These are phyloP conservation scores for Botrytis hyacinthi DNA, from an alignment of 2,329 filamentous ascomycete genomes.

Conservation along the genomic window DNA sequence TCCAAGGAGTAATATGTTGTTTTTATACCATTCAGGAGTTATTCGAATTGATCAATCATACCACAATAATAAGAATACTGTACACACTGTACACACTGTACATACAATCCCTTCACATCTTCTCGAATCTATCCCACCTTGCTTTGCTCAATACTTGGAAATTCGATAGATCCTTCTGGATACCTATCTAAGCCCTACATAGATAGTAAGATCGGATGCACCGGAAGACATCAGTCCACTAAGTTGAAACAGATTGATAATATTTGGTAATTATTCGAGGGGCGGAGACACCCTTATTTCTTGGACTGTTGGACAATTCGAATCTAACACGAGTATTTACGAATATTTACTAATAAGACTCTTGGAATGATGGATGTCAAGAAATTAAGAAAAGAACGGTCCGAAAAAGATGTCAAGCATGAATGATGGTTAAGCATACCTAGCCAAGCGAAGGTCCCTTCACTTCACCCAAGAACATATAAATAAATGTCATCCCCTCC, in stretches of 20 bases:
- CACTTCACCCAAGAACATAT: background rate
- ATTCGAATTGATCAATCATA: background rate
- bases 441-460: conserved; percentile 2
- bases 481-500: background rate
- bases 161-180: background rate
- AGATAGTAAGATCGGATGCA: background rate
- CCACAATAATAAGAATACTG: no score
- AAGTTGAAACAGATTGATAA: background rate
- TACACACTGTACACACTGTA: no score
- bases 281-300: background rate
- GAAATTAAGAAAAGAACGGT: background rate
- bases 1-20: background rate
- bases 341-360: background rate
- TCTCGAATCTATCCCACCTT: background rate
- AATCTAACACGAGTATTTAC: background rate
- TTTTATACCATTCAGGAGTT: conserved; percentile 2
- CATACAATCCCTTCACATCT: background rate
- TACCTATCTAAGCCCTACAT: background rate
- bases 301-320: background rate
- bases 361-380: conserved; percentile 8
- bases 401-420: background rate
- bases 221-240: background rate
- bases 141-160: background rate
- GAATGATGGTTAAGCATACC: background rate
- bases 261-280: background rate